phyloP scores from a whole-genome alignment of 2,329 filamentous ascomycete species.

The Fusarium azukiicola region DNA sequence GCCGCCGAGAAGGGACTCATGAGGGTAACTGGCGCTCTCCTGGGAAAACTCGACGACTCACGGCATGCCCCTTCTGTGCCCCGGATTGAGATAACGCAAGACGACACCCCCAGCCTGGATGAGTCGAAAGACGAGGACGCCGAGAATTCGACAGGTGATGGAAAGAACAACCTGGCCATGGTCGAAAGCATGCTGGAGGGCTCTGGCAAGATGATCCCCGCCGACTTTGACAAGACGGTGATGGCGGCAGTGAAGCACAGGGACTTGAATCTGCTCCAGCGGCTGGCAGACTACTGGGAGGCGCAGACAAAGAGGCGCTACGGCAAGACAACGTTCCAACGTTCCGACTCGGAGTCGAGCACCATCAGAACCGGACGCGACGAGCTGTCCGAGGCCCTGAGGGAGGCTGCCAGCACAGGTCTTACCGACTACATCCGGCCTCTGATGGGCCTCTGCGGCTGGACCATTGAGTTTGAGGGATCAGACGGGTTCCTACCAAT shows the following conservation, averaged over 20 bases:
- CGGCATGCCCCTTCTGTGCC: not conserved
- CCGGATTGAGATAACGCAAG: slow-evolving; percentile 1
- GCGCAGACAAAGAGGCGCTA: not conserved
- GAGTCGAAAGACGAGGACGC: not conserved
- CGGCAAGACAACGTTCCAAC: not conserved
- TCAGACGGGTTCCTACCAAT: not conserved
- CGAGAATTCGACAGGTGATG: not conserved
- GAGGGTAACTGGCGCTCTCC: not conserved
- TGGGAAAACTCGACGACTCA: not conserved
- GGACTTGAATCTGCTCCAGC: not conserved
- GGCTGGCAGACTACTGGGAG: not conserved
- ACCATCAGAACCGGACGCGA: not conserved
- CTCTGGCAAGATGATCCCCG: not conserved
- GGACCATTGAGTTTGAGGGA: not conserved
- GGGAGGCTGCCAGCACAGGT: not conserved
- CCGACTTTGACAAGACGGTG: slow-evolving; percentile 5
- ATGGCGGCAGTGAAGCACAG: not conserved
- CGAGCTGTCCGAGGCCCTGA: not conserved
- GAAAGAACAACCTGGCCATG: not conserved
- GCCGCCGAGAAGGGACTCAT: not conserved
- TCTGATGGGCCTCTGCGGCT: not conserved
- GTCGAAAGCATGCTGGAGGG: not conserved
- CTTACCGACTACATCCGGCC: not conserved
- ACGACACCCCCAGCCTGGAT: not conserved
- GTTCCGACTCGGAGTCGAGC: not conserved